Evolutionary conservation across 2,329 filamentous ascomycete genomes (phyloP).

Genomic region (Erysiphe pulchra): DNA sequence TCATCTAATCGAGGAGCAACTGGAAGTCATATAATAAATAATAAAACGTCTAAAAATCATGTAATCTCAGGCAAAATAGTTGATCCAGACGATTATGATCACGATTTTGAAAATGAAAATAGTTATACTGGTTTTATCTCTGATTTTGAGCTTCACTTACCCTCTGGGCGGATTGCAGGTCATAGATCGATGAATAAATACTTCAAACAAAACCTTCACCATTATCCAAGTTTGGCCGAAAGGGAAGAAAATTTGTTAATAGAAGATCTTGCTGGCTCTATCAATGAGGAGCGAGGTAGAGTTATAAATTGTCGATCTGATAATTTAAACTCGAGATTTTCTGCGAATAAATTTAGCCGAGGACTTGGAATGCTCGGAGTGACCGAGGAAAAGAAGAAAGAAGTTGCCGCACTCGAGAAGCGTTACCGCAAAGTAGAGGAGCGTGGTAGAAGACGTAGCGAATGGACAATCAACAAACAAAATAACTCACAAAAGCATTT

Average conservation of each 20-base stretch:
- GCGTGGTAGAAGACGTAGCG: slow-evolving; percentile 32
- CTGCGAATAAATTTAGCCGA: slow-evolving; percentile 45
- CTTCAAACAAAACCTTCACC: slow-evolving; percentile 77
- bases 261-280: slow-evolving; percentile 21
- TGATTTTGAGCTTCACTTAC: slow-evolving; percentile 82
- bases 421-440: slow-evolving; percentile 40
- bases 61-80: slow-evolving; percentile 40
- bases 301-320: slow-evolving; percentile 16
- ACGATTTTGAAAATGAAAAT: slow-evolving; percentile 45
- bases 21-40: background rate
- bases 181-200: slow-evolving; percentile 73
- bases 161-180: slow-evolving; percentile 67
- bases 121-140: slow-evolving; percentile 78
- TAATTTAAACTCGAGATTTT: slow-evolving; percentile 19
- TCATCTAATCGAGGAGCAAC: slow-evolving; percentile 35
- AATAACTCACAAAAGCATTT: slow-evolving; percentile 43
- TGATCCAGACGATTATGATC: too few relatives aligned
- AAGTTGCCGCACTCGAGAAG: slow-evolving; percentile 39
- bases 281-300: slow-evolving; percentile 15
- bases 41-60: slow-evolving; percentile 33
- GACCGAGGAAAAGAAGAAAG: slow-evolving; percentile 46
- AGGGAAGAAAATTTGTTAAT: slow-evolving; percentile 41
- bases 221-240: slow-evolving; percentile 57
- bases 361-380: slow-evolving; percentile 54
- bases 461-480: slow-evolving; percentile 46